Evolutionary conservation across 768 basidiomycete species (phyloP).

Genomic region (Lyophyllum shimeji): DNA sequence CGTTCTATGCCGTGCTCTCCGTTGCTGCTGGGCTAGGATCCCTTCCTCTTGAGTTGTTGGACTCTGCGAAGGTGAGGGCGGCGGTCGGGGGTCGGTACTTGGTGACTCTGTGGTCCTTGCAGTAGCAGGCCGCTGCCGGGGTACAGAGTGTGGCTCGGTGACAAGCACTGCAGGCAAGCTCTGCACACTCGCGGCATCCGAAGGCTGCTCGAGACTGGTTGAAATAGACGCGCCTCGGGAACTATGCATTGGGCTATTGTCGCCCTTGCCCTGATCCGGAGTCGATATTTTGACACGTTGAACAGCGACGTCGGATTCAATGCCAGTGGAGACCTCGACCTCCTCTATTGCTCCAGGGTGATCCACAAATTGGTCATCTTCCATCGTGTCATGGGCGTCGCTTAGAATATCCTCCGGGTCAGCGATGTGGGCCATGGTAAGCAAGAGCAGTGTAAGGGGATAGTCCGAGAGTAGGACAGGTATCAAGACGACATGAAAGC

Average conservation of each 20-base stretch:
- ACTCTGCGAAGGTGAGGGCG: conserved; percentile 28
- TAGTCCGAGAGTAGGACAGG: conserved; percentile 3
- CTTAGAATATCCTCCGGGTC: conserved; percentile 37
- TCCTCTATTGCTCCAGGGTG: conserved; percentile 21
- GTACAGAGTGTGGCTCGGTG: conserved; percentile 32
- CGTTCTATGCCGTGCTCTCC: conserved; percentile 48
- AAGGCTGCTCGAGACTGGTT: conserved; percentile 34
- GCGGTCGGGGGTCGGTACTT: conserved; percentile 9
- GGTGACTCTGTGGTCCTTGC: conserved; percentile 24
- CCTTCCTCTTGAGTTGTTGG: conserved; percentile 28
- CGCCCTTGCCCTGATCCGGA: conserved; percentile 23
- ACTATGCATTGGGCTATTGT: conserved; percentile 26
- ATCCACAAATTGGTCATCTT: conserved; percentile 26
- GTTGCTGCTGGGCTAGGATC: conserved; percentile 32
- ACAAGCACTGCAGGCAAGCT: conserved; percentile 60
- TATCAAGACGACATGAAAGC: conserved; percentile 1
- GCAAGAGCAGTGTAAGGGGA: neutral
- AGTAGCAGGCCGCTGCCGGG: conserved; percentile 31
- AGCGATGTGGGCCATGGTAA: conserved; percentile 23
- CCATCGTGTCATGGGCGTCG: conserved; percentile 34
- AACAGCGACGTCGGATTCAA: conserved; percentile 18
- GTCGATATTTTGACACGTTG: conserved; percentile 27
- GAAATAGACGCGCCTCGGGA: conserved; percentile 38
- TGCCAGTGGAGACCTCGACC: conserved; percentile 21
- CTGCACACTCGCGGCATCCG: conserved; percentile 56